Conservation (phyloP, 2,329 filamentous ascomycete species). For the Aspergillus calidoustus region DNA sequence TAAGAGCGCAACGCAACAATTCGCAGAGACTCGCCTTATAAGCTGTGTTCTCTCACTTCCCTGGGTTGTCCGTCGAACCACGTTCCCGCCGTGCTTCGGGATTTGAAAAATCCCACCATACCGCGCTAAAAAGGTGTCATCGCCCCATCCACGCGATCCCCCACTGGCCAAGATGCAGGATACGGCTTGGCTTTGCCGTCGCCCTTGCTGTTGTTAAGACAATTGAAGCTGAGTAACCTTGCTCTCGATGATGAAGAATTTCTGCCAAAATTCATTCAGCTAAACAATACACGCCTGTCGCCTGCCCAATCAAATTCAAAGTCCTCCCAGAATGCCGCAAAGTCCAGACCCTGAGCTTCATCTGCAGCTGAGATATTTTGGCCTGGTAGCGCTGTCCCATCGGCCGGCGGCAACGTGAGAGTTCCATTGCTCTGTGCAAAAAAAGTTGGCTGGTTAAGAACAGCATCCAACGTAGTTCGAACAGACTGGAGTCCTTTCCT, state of each 20-base stretch:
- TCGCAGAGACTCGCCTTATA: not conserved
- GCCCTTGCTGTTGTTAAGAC: too few species aligned
- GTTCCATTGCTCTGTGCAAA: not conserved
- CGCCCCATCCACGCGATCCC: not conserved
- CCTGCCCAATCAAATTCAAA: not conserved
- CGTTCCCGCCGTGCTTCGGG: not conserved
- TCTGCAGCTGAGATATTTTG: not conserved
- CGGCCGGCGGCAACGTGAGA: not conserved
- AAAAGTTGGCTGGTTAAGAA: not conserved
- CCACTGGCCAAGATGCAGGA: not conserved
- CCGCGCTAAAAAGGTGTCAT: not conserved
- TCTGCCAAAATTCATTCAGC: not conserved
- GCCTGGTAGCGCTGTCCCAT: not conserved
- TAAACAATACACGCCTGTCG: not conserved
- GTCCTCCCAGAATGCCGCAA: not conserved
- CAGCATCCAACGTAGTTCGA: conserved; percentile 23
- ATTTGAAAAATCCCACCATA: not conserved
- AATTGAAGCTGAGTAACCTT: too few species aligned
- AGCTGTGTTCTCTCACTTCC: not conserved
- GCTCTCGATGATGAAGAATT: too few species aligned
- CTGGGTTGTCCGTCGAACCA: not conserved
- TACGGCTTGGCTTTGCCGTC: too few species aligned
- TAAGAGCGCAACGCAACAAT: not conserved
- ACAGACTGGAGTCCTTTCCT: conserved; percentile 20
- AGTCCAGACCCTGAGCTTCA: not conserved